Conservation (phyloP, 78 protist species). For the Cavenderia fasciculata region DNA sequence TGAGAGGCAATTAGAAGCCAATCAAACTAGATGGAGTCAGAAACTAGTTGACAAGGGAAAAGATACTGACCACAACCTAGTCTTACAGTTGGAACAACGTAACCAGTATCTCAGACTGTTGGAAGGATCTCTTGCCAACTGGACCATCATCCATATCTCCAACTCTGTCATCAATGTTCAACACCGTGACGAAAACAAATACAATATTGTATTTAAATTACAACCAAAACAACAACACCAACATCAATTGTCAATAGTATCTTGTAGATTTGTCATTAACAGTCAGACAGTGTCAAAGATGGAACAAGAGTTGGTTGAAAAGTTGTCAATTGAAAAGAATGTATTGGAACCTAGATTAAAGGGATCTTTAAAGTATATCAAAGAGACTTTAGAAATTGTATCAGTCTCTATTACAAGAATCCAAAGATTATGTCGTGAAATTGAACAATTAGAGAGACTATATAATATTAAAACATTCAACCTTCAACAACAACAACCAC, state of each 20-base stretch:
- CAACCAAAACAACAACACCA: not conserved
- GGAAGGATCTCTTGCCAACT: not conserved
- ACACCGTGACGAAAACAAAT: not conserved
- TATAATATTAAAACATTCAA: not conserved
- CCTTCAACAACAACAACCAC: not conserved
- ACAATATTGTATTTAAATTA: not conserved
- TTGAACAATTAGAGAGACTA: constrained; percentile 41
- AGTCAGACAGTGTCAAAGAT: not conserved
- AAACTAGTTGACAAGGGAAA: constrained; percentile 6
- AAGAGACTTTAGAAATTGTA: not conserved
- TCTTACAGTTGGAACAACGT: not conserved
- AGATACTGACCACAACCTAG: not conserved
- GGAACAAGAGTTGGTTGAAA: not conserved
- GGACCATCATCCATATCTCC: constrained; percentile 1
- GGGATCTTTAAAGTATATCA: not conserved
- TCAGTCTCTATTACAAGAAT: not conserved
- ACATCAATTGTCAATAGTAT: not conserved
- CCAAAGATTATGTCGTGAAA: constrained; percentile 1
- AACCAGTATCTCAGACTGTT: not conserved
- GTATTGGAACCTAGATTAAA: not conserved
- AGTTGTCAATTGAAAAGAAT: not conserved
- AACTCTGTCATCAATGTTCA: not conserved
- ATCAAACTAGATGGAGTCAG: not conserved
- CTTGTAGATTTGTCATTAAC: not conserved
- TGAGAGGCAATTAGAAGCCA: not conserved